Conservation (phyloP, 495 filamentous ascomycete genomes). For the Apiosordaria backusii region DNA sequence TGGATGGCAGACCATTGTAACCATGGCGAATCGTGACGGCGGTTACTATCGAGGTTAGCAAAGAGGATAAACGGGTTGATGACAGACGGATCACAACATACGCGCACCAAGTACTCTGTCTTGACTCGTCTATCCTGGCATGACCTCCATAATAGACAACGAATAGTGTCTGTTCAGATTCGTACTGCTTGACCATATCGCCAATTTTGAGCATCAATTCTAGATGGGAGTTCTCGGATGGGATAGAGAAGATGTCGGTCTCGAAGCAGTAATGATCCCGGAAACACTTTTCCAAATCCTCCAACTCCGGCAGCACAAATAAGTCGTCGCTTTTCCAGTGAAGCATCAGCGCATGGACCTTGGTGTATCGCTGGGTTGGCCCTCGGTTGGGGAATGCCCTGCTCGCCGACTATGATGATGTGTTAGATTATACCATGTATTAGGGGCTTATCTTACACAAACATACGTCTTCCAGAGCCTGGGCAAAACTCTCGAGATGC, state of each 20-base stretch:
- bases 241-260: conserved; percentile 50
- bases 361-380: conserved; percentile 45
- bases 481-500: conserved; percentile 47
- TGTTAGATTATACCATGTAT: conserved; percentile 2
- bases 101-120: conserved; percentile 54
- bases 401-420: conserved; percentile 39
- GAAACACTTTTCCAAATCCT: conserved; percentile 49
- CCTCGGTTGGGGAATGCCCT: conserved; percentile 49
- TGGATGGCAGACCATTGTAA: conserved; percentile 54
- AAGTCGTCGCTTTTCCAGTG: conserved; percentile 56
- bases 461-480: conserved; percentile 47
- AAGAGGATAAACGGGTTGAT: conserved; percentile 4
- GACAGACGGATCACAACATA: conserved; percentile 24
- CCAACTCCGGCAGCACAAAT: conserved; percentile 49
- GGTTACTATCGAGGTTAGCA: conserved; percentile 23
- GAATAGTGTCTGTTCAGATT: conserved; percentile 47
- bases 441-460: neutral
- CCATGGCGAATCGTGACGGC: conserved; percentile 42
- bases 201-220: conserved; percentile 48
- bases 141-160: conserved; percentile 55
- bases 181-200: conserved; percentile 49
- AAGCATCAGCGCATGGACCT: conserved; percentile 50
- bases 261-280: conserved; percentile 46
- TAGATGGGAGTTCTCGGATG: conserved; percentile 48
- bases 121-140: conserved; percentile 48